These are phyloP conservation scores for Fabrea salina DNA, from an alignment of 169 alveolate genomes.

Conservation along the genomic window DNA sequence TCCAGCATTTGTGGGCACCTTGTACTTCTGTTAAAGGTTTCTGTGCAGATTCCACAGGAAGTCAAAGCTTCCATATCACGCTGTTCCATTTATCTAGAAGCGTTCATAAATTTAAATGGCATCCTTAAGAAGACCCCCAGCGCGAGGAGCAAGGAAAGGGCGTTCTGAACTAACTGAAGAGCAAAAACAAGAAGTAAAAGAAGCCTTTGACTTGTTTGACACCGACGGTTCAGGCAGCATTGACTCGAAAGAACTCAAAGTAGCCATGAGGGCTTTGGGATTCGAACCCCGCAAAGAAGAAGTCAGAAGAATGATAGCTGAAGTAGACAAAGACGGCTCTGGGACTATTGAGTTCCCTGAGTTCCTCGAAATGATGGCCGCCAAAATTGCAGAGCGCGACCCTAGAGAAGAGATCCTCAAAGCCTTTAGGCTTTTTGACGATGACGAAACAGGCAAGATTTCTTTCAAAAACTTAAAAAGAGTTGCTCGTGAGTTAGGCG, in stretches of 20 bases:
- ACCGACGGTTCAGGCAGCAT: conserved; percentile 95
- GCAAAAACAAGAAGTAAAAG: conserved; percentile 91
- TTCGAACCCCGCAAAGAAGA: conserved; percentile 98
- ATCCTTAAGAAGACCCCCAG: conserved; percentile 2
- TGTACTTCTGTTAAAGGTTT: no score
- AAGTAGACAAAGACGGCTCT: conserved; percentile 91
- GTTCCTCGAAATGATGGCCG: conserved; percentile 81
- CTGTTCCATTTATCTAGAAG: no score
- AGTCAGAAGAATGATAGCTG: conserved; percentile 89
- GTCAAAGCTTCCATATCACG: no score
- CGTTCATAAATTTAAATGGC: not conserved
- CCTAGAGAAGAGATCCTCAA: conserved; percentile 97
- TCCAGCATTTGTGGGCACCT: no score
- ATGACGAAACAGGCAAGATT: conserved; percentile 94
- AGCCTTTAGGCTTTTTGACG: conserved; percentile 96
- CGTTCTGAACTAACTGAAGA: conserved; percentile 80
- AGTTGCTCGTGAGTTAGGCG: conserved; percentile 98
- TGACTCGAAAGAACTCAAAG: conserved; percentile 95
- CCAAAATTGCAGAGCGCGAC: conserved; percentile 84
- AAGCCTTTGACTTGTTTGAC: conserved; percentile 98
- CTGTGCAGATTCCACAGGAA: no score
- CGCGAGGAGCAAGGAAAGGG: not conserved
- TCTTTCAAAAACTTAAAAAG: conserved; percentile 94
- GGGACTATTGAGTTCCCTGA: conserved; percentile 84
- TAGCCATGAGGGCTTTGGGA: conserved; percentile 98